Conservation (phyloP, 2,329 filamentous ascomycete species). For the Massarina eburnea region DNA sequence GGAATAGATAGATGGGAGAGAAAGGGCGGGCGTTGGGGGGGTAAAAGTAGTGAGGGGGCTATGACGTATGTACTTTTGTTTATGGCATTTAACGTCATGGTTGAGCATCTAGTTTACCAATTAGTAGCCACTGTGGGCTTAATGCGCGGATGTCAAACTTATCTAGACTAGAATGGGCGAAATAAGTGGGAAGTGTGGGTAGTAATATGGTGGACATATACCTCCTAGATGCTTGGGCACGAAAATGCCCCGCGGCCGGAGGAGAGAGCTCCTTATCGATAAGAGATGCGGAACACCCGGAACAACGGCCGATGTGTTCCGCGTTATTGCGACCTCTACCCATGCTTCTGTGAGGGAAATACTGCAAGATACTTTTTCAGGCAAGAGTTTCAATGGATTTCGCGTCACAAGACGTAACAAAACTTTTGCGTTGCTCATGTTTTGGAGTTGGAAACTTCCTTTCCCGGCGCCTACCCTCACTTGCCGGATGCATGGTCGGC, state of each 20-base stretch:
- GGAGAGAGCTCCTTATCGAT: conserved; percentile 9
- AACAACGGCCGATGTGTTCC: background rate
- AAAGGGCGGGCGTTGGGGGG: conserved; percentile 32
- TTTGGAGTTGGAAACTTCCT: background rate
- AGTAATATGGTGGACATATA: conserved; percentile 3
- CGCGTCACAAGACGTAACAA: background rate
- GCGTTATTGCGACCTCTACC: background rate
- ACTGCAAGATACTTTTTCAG: background rate
- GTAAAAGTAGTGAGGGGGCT: conserved; percentile 38
- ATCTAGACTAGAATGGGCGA: conserved; percentile 10
- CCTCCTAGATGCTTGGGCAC: conserved; percentile 2
- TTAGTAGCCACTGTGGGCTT: conserved; percentile 21
- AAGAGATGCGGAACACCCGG: conserved; percentile 6
- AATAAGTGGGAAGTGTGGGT: conserved; percentile 7
- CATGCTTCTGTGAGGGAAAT: background rate
- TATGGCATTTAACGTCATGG: conserved; percentile 22
- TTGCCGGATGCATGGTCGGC: conserved; percentile 29
- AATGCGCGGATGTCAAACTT: conserved; percentile 19
- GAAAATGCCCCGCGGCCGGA: background rate
- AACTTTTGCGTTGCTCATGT: background rate
- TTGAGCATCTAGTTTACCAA: conserved; percentile 19
- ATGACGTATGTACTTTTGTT: conserved; percentile 29
- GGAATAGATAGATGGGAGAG: conserved; percentile 12
- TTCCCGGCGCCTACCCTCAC: background rate
- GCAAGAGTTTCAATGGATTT: background rate